phyloP scores from a whole-genome alignment of 2,329 filamentous ascomycete genomes.

The Fusarium domesticum region DNA sequence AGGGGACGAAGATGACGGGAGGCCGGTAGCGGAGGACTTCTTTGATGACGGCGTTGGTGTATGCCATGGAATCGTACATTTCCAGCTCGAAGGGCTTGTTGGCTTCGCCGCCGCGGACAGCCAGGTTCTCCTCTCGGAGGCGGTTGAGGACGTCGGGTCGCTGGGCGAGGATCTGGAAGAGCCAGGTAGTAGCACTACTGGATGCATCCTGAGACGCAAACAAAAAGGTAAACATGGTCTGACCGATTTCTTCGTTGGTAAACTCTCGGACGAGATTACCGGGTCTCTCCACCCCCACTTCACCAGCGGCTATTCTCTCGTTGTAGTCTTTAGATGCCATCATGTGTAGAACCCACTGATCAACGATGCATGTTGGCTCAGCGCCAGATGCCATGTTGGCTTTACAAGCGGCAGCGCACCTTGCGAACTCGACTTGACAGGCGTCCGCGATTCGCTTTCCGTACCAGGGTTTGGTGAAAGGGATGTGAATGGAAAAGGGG shows the following conservation, averaged over 20 bases:
- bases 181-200: conserved; percentile 51
- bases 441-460: conserved; percentile 73
- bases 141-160: conserved; percentile 46
- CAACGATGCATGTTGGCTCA: conserved; percentile 68
- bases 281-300: conserved; percentile 40
- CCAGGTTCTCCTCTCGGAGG: conserved; percentile 47
- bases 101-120: conserved; percentile 41
- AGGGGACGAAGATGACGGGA: conserved; percentile 54
- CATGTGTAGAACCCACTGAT: conserved; percentile 74
- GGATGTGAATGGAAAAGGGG: conserved; percentile 65
- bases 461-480: conserved; percentile 72
- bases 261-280: conserved; percentile 49
- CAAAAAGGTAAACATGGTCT: conserved; percentile 52
- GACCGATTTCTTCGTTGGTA: conserved; percentile 46
- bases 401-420: conserved; percentile 69
- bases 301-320: conserved; percentile 60
- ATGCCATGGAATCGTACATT: conserved; percentile 49
- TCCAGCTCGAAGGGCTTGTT: conserved; percentile 39
- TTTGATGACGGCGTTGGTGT: conserved; percentile 52
- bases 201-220: conserved; percentile 54
- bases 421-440: conserved; percentile 66
- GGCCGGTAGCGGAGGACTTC: conserved; percentile 51
- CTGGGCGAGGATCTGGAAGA: conserved; percentile 52
- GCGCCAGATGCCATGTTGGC: conserved; percentile 68
- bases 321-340: conserved; percentile 67